Evolutionary conservation across 495 filamentous ascomycete species (phyloP), one percentile per base, ranked within the genome.

Genomic region (Amphirosellinia nigrospora): DNA sequence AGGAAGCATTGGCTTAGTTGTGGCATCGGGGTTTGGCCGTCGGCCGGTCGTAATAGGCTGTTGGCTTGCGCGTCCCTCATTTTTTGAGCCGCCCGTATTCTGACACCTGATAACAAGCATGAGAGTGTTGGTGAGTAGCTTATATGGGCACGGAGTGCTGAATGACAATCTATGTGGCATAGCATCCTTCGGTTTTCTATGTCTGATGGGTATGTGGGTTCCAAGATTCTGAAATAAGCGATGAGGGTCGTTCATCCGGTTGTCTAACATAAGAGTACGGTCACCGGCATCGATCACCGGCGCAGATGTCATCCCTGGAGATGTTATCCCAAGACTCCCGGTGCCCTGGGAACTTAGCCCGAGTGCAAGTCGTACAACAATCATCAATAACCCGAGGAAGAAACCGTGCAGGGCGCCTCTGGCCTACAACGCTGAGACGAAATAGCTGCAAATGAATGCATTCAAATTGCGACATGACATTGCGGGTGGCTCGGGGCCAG

Each of bases 131-230:
- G 10, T 43, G 10, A 21, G 38, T 23, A 10, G 21, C 32, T 28
- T 41, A 2, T 19, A 45, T 8, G 23, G 19, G 41, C 23, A 63
- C 43, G 45, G 43, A 36, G 43, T 15, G 19, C 28, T 0, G 23
- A 10, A 56, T 53, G 7, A 53, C 8, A 28, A 53, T 30, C 11
- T 30, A 53, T 30, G 50, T 26, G 21, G 21, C 48, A 52, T 28
- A 28, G 21, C 21, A n/a, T 23, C n/a, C 45, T 48, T 48, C 10
- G 48, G 39, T 34, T 32, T 52, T 23, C 48, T 4, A 0, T 19
- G 34, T 36, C 26, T 52, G 64, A 21, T 10, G n/a, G 32, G 50
- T 30, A n/a, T 30, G n/a, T n/a, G 58, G 39, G 64, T 36, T 67
- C 64, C 28, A 58, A 56, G 23, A 23, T 15, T 28, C 48, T 23